Evolutionary conservation across 371 early-diverging fungal species (phyloP).

Genomic region (Apophysomyces variabilis): DNA sequence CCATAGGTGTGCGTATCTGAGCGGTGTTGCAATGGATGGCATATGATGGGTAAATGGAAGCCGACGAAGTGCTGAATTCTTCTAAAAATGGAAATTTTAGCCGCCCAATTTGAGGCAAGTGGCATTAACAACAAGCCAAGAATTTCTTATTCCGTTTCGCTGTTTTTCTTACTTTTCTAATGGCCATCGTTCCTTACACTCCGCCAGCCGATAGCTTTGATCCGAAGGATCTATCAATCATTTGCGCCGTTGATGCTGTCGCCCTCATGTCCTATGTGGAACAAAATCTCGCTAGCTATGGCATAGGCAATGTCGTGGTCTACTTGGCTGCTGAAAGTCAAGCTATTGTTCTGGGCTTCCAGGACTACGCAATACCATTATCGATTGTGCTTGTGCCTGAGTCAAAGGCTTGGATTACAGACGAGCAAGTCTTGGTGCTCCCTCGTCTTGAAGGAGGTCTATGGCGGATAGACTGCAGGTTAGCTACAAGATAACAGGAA

Average conservation of each 20-base stretch:
- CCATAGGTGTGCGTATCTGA: too few relatives aligned
- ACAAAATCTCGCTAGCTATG: conserved; percentile 12
- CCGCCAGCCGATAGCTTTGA: conserved; percentile 1
- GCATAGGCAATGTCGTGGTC: conserved; percentile 28
- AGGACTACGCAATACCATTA: conserved; percentile 23
- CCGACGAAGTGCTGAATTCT: too few relatives aligned
- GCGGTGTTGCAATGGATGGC: too few relatives aligned
- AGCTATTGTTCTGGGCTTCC: conserved; percentile 25
- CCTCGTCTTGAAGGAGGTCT: conserved; percentile 33
- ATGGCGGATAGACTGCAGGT: conserved; percentile 43
- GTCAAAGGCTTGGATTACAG: conserved; percentile 44
- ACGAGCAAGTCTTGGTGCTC: conserved; percentile 29
- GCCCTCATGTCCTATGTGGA: conserved; percentile 6
- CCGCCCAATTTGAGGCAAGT: too few relatives aligned
- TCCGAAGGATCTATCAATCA: conserved; percentile 1
- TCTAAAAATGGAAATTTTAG: too few relatives aligned
- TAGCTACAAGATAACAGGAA: neutral
- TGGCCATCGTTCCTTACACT: conserved; percentile 1
- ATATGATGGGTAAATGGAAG: too few relatives aligned
- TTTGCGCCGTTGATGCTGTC: conserved; percentile 1
- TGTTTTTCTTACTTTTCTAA: neutral
- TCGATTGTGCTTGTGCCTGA: conserved; percentile 30
- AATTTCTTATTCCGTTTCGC: neutral
- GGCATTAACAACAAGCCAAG: neutral
- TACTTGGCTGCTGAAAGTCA: conserved; percentile 23